phyloP scores from a whole-genome alignment of 2,329 filamentous ascomycete genomes.

The Calonectria crousiana region DNA sequence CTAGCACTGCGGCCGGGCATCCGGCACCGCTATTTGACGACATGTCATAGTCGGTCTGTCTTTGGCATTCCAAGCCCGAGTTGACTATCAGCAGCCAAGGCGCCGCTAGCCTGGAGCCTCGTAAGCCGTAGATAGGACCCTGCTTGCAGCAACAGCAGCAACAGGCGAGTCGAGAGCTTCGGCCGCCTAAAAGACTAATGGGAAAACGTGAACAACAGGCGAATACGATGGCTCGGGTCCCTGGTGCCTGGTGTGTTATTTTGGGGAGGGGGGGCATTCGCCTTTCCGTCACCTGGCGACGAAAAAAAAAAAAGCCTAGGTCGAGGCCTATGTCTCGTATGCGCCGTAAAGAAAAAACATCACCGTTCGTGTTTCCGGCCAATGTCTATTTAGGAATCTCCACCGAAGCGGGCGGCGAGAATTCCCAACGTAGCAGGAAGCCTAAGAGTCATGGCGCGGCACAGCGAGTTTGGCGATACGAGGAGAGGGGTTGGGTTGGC shows the following conservation, averaged over 20 bases:
- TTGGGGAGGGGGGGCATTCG: not conserved
- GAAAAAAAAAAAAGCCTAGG: not conserved
- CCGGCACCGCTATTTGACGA: constrained; percentile 7
- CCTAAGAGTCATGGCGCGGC: constrained; percentile 8
- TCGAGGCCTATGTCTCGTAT: not conserved
- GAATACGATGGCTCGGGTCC: constrained; percentile 17
- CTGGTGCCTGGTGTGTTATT: not conserved
- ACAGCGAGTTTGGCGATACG: constrained; percentile 22
- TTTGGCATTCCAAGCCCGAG: constrained; percentile 5
- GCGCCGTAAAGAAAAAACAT: not conserved
- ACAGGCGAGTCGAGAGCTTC: constrained; percentile 12
- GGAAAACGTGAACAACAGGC: not conserved
- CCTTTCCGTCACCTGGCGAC: not conserved
- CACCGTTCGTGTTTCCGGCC: not conserved
- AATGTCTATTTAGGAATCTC: constrained; percentile 7
- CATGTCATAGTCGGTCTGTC: constrained; percentile 10
- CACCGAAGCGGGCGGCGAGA: constrained; percentile 4
- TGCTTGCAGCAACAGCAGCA: not conserved
- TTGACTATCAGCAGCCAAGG: constrained; percentile 10
- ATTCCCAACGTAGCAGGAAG: not conserved
- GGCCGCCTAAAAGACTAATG: constrained; percentile 11
- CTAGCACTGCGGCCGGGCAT: not conserved
- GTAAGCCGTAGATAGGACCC: constrained; percentile 6
- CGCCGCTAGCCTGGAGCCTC: constrained; percentile 17
- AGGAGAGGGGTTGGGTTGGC: constrained; percentile 6